Conservation (phyloP, 2,329 filamentous ascomycete genomes). For the Neoscytalidium dimidiatum region DNA sequence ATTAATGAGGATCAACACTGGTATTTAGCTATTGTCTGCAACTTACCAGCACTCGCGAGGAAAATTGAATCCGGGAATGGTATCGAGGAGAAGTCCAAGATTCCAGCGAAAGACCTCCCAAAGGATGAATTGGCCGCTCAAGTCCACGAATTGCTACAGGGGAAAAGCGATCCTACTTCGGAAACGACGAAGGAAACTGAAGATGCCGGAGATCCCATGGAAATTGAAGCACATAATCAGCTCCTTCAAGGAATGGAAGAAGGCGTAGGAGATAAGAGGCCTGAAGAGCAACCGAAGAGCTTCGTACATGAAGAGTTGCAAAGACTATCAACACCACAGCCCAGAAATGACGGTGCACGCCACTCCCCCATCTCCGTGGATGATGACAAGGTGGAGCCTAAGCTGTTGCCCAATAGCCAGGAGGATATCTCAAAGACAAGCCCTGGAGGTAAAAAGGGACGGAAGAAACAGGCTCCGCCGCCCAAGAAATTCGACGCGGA, state of each 20-base stretch:
- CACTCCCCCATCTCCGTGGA: background rate
- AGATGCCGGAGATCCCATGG: background rate
- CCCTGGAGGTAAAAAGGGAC: background rate
- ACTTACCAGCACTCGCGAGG: conserved; percentile 65
- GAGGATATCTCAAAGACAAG: background rate
- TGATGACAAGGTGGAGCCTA: background rate
- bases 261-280: too few species aligned
- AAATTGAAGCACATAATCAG: background rate
- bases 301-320: too few species aligned
- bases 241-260: too few species aligned
- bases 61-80: conserved; percentile 28
- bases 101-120: background rate
- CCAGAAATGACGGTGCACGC: background rate
- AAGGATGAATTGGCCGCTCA: background rate
- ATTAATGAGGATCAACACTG: conserved; percentile 88
- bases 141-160: background rate
- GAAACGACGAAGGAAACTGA: background rate
- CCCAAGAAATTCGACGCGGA: background rate
- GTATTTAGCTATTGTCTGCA: conserved; percentile 95
- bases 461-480: background rate
- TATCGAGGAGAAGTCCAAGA: background rate
- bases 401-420: background rate
- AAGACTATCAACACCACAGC: background rate
- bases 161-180: background rate
- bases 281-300: background rate